Evolutionary conservation across 2,329 filamentous ascomycete species (phyloP), one percentile per base, ranked within the genome.

Genomic region (Talaromyces sp.): DNA sequence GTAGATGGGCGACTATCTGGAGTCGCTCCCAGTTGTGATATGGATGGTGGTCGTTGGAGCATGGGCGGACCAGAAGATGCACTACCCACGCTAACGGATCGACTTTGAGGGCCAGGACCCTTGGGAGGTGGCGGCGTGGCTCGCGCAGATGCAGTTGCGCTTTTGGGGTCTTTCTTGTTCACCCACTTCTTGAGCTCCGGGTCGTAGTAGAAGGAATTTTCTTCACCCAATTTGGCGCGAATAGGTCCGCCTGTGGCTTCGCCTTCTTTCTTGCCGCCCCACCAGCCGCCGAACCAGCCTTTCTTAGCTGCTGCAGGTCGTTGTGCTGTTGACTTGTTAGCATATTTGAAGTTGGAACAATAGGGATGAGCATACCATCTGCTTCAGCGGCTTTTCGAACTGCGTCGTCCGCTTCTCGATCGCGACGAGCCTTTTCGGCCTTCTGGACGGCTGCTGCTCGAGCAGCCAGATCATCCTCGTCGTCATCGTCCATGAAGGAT

Each of bases 121-220:
- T 85, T 88, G 0, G 93, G 93, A 4, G 93, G 93, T 1, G 95
- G 93, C 1, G 94, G 91, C 0, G 93, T 88, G 1, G 88, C 88
- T 56, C 81, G 80, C 31, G 81, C 74, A n/a, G 81, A 78, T 27
- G 83, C 75, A 35, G 85, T 86, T 63, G 90, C 89, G 8, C 86
- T 85, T 15, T 81, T 81, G 13, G 89, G 89, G 11, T 87, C 87
- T 75, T 97, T 97, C 83, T 97, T 97, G 82, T 99, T 98, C 75
- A 99, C 85, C 96, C 96, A 99, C 75, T 95, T 93, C 82, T 96
- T 96, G 61, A 97, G 85, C n/a, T 97, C 91, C 2, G 93, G 90
- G 74, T 99, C 95, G 73, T 95, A 99, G 70, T 94, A 90, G 78
- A 99, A 97, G 54, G 89, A 92, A 77, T 88, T 97, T 73, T 95